These are phyloP conservation scores for Fusarium poae DNA, from an alignment of 2,329 filamentous ascomycete species.

Conservation along the genomic window DNA sequence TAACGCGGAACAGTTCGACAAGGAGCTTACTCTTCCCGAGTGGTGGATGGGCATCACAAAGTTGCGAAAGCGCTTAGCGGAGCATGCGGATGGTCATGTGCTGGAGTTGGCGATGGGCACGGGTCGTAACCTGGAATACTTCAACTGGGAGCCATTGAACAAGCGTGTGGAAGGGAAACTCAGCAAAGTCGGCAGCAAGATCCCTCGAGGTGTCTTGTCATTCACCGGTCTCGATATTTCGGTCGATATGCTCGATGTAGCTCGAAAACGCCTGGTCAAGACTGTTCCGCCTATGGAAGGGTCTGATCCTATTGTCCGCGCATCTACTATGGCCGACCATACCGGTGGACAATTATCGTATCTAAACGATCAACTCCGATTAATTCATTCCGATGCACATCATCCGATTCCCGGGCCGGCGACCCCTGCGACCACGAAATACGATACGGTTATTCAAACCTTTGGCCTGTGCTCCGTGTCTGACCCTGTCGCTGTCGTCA, in stretches of 20 bases:
- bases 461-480: slow-evolving; percentile 74
- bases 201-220: slow-evolving; percentile 58
- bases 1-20: slow-evolving; percentile 69
- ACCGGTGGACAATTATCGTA: slow-evolving; percentile 57
- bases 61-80: slow-evolving; percentile 64
- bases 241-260: slow-evolving; percentile 70
- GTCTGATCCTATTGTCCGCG: slow-evolving; percentile 51
- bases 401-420: slow-evolving; percentile 54
- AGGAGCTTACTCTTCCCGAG: slow-evolving; percentile 69
- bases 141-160: slow-evolving; percentile 65
- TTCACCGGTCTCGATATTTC: slow-evolving; percentile 75
- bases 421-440: slow-evolving; percentile 59
- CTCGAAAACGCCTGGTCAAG: slow-evolving; percentile 64
- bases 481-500: slow-evolving; percentile 66
- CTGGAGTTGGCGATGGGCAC: slow-evolving; percentile 74
- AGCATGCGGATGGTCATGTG: slow-evolving; percentile 66
- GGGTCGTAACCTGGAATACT: slow-evolving; percentile 71
- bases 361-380: slow-evolving; percentile 59
- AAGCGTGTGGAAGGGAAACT: slow-evolving; percentile 30
- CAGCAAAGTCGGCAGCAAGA: slow-evolving; percentile 9
- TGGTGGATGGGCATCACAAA: slow-evolving; percentile 67
- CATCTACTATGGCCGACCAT: slow-evolving; percentile 52
- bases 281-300: slow-evolving; percentile 57
- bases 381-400: slow-evolving; percentile 64
- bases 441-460: slow-evolving; percentile 74